Conservation (phyloP, 2,329 filamentous ascomycete genomes). For the Teratosphaeria epicoccoides region DNA sequence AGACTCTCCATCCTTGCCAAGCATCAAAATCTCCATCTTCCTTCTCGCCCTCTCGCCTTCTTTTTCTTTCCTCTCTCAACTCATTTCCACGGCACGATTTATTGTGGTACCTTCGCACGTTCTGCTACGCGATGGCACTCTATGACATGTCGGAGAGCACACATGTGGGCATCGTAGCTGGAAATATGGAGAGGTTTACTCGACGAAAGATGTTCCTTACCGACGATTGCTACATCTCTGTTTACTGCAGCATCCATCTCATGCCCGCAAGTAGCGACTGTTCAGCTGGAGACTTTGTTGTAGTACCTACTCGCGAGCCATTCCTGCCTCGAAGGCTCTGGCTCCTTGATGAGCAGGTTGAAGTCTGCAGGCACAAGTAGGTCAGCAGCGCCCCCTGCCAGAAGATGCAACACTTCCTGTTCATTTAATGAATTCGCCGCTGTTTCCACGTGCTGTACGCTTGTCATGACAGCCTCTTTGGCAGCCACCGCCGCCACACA, state of each 20-base stretch:
- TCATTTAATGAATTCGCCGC: not conserved
- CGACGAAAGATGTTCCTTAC: constrained; percentile 53
- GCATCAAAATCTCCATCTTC: constrained; percentile 6
- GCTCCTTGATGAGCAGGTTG: too few relatives aligned
- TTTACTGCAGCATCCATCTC: not conserved
- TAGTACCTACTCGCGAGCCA: not conserved
- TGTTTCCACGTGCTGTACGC: not conserved
- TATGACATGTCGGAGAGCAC: constrained; percentile 54
- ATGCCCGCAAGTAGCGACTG: not conserved
- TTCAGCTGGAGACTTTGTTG: too few relatives aligned
- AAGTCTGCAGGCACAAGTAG: too few relatives aligned
- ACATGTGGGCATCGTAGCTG: constrained; percentile 51
- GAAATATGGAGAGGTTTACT: constrained; percentile 47
- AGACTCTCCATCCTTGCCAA: constrained; percentile 10
- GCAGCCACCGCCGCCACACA: not conserved
- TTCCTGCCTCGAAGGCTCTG: not conserved
- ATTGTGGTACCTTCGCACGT: constrained; percentile 46
- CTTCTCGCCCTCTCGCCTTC: constrained; percentile 15
- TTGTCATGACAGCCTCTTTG: not conserved
- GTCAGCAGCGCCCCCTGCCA: too few relatives aligned
- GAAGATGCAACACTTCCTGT: too few relatives aligned
- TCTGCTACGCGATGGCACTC: constrained; percentile 44
- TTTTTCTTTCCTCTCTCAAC: constrained; percentile 33
- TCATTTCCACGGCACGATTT: constrained; percentile 52
- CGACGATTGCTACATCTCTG: constrained; percentile 38